Conservation (phyloP, 2,329 filamentous ascomycete species). For the Berkeleyomyces basicola region DNA sequence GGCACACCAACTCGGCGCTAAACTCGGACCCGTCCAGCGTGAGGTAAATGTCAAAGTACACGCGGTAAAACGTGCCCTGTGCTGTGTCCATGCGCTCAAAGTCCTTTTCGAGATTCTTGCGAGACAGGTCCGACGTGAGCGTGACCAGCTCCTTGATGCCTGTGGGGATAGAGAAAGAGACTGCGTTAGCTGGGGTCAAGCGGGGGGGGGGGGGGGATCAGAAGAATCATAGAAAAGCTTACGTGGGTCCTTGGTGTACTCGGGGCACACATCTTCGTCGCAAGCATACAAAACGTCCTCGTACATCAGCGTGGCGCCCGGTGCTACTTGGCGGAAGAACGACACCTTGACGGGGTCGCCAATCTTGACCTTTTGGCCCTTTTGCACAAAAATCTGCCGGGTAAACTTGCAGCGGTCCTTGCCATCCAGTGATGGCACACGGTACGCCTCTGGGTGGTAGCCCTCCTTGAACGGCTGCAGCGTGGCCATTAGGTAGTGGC, state of each 20-base stretch:
- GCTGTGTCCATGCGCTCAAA: slow-evolving; percentile 99
- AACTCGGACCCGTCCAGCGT: slow-evolving; percentile 96
- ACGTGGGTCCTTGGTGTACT: slow-evolving; percentile 99
- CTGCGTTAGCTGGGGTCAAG: background rate
- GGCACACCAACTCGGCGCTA: slow-evolving; percentile 95
- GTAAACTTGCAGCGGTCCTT: slow-evolving; percentile 99
- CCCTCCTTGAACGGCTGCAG: slow-evolving; percentile 98
- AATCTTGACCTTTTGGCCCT: slow-evolving; percentile 97
- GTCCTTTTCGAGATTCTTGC: slow-evolving; percentile 97
- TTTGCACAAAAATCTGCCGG: slow-evolving; percentile 94
- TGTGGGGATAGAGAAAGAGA: slow-evolving; percentile 22
- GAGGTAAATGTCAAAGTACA: slow-evolving; percentile 67
- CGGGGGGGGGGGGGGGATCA: too few species aligned
- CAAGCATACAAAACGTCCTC: slow-evolving; percentile 96
- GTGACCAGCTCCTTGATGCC: slow-evolving; percentile 99
- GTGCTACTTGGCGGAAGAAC: slow-evolving; percentile 95
- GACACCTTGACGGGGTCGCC: slow-evolving; percentile 97
- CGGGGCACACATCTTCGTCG: slow-evolving; percentile 93
- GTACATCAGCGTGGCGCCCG: slow-evolving; percentile 96
- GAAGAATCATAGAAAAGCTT: slow-evolving; percentile 31
- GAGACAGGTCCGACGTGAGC: slow-evolving; percentile 85
- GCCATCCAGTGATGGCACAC: slow-evolving; percentile 87
- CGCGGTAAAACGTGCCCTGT: slow-evolving; percentile 86
- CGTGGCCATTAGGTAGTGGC: slow-evolving; percentile 98
- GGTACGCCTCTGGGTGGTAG: slow-evolving; percentile 94